Base-by-base conservation (phyloP, 805 yeast genomes). In the Crinitomyces ghanaensis region DNA sequence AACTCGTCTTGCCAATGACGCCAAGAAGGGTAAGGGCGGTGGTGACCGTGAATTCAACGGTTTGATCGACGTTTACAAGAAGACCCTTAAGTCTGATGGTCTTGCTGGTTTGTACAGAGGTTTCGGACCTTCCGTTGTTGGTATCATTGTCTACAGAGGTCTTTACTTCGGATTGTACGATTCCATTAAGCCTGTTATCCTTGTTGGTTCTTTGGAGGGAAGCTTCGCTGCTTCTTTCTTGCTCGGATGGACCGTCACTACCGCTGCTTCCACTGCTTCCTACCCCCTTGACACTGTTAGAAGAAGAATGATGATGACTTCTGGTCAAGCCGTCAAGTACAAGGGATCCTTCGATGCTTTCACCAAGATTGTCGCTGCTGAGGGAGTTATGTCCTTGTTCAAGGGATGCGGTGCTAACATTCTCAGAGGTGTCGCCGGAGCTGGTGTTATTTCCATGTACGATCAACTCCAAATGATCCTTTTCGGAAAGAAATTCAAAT, bases 281-380 rank as follows among this genome's bases (percentile, higher is more conserved):
- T 85, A 85, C 80, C 96, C 96, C 75, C 81, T 86, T 68, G 96
- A 85, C 71, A 85, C 96, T 60, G 85, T 85, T 62, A 85, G 96
- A 80, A 84, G 96, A 81, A 84, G 96, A 80, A 85, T 85, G 96
- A 85, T 85, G 96, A 85, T 85, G 96, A 85, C 96, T 56, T 86
- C 96, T 53, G 96, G 96, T 68, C 93, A 84, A 72, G 94, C 93
- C 59, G 93, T 85, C 57, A 85, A 86, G 72, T 85, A 85, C 74
- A 69, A 75, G 61, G 91, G 93, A 72, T 93, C 95, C 54, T 72
- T 82, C 64, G 95, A 86, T 66, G 83, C 91, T 68, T 77, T 81
- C 82, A 69, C 62, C 55, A 68, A 84, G 72, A 83, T 85, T 63
- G 88, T 86, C 54, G 93, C 93, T 52, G 84, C 91, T 62, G 95